Percentiles rank a stretch among this genome's conserved stretches.
Evolutionary conservation across 1,139 yeast species (phyloP).

Genomic region (Blastobotrys buckinghamii): DNA sequence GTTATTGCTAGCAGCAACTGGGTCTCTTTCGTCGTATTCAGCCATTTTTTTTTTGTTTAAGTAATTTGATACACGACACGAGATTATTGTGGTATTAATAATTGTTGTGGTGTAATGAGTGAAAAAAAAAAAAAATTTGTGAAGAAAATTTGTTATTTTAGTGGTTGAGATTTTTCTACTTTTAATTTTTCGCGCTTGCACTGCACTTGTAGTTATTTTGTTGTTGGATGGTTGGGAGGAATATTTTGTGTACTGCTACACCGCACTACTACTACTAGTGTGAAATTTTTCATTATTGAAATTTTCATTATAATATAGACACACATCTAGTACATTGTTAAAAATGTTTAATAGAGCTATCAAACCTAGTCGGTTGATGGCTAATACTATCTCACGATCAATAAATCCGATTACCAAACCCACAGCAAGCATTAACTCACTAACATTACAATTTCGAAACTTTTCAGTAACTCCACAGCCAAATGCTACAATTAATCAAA

Average conservation of each 20-base stretch:
- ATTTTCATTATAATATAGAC: neutral
- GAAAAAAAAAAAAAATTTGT: too few relatives aligned
- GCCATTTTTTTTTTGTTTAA: constrained; percentile 14
- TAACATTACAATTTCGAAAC: neutral
- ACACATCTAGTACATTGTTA: neutral
- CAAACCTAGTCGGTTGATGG: neutral
- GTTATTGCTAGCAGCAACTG: neutral
- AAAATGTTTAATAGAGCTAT: neutral
- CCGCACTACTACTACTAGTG: too few relatives aligned
- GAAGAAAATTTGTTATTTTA: too few relatives aligned
- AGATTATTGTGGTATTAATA: too few relatives aligned
- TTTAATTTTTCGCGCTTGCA: too few relatives aligned
- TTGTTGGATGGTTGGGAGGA: too few relatives aligned
- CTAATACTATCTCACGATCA: neutral
- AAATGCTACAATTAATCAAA: constrained; percentile 28
- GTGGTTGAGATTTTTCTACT: too few relatives aligned
- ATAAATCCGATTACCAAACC: neutral
- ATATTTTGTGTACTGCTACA: too few relatives aligned
- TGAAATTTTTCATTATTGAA: neutral
- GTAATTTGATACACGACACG: too few relatives aligned
- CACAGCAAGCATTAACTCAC: neutral
- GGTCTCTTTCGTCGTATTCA: constrained; percentile 16
- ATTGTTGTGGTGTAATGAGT: too few relatives aligned
- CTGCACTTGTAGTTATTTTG: too few relatives aligned
- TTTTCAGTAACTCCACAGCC: constrained; percentile 12